Evolutionary conservation across 2,329 filamentous ascomycete genomes (phyloP).

Genomic region (Colletotrichum spinosum): DNA sequence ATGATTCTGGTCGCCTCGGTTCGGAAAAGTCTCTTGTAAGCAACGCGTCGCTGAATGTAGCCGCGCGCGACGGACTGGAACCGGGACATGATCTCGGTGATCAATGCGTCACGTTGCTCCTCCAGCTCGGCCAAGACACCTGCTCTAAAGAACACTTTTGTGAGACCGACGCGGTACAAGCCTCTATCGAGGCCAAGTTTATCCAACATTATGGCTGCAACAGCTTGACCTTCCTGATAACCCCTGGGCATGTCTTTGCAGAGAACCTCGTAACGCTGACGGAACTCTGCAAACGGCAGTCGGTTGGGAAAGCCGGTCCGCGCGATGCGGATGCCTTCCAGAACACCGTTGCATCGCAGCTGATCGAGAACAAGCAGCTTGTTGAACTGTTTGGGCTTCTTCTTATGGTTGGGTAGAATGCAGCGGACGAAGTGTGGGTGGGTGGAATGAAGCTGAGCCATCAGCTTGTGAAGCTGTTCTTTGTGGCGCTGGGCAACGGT

Average conservation of each 20-base stretch:
- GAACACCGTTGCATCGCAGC: constrained; percentile 96
- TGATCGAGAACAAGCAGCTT: constrained; percentile 95
- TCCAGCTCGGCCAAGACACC: constrained; percentile 96
- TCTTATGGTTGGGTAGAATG: constrained; percentile 98
- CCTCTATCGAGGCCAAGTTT: constrained; percentile 87
- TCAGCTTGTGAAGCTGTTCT: constrained; percentile 95
- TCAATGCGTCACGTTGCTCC: constrained; percentile 92
- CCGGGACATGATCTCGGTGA: constrained; percentile 90
- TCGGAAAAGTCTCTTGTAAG: constrained; percentile 93
- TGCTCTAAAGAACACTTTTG: constrained; percentile 97
- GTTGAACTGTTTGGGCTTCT: constrained; percentile 91
- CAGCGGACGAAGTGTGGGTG: constrained; percentile 99
- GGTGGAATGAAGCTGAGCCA: constrained; percentile 93
- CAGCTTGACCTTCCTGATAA: constrained; percentile 90
- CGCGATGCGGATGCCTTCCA: constrained; percentile 98
- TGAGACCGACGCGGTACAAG: constrained; percentile 92
- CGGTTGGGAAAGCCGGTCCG: constrained; percentile 97
- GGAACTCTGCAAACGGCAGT: constrained; percentile 91
- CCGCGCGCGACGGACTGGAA: constrained; percentile 95
- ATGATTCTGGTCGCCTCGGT: constrained; percentile 96
- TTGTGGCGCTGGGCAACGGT: constrained; percentile 98
- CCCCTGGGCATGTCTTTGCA: constrained; percentile 89
- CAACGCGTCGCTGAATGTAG: constrained; percentile 87
- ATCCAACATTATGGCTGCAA: constrained; percentile 87
- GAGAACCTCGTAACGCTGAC: constrained; percentile 94